Evolutionary conservation across 164 flowering plant species (phyloP).

Genomic region (Pachysandra terminalis): DNA sequence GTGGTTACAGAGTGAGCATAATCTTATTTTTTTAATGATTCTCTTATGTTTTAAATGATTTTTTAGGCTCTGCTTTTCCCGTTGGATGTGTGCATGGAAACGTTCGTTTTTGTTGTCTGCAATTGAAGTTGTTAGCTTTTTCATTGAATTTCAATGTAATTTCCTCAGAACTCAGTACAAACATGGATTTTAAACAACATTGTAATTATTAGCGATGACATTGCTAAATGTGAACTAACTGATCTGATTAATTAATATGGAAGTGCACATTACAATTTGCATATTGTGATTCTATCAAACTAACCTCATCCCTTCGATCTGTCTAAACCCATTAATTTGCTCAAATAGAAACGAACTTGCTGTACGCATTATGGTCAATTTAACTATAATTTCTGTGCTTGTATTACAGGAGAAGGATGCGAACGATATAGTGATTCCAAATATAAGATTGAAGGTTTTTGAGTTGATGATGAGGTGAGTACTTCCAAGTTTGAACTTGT

Average conservation of each 20-base stretch:
- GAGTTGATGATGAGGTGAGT: constrained; percentile 76
- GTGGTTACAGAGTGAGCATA: constrained; percentile 85
- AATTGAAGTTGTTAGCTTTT: neutral
- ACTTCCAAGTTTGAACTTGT: neutral
- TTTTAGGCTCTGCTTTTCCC: neutral
- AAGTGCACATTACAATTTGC: neutral
- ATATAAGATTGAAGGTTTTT: constrained; percentile 80
- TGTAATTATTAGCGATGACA: neutral
- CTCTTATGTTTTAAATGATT: neutral
- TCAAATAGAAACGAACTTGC: neutral
- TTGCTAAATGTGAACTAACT: neutral
- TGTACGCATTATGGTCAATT: too few relatives aligned
- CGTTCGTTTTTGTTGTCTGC: neutral
- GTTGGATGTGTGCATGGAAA: neutral
- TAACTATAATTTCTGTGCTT: neutral
- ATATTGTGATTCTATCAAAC: too few relatives aligned
- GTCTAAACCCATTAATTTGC: neutral
- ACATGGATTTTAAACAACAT: neutral
- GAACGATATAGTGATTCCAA: constrained; percentile 92
- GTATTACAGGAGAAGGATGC: constrained; percentile 88
- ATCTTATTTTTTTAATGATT: neutral
- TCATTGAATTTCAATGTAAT: too few relatives aligned
- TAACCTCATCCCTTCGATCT: neutral
- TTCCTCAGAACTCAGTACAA: neutral
- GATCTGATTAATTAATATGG: neutral